Evolutionary conservation across 2,329 filamentous ascomycete genomes (phyloP), one percentile per base, ranked within the genome.

Genomic region (Aspergillus udagawae): DNA sequence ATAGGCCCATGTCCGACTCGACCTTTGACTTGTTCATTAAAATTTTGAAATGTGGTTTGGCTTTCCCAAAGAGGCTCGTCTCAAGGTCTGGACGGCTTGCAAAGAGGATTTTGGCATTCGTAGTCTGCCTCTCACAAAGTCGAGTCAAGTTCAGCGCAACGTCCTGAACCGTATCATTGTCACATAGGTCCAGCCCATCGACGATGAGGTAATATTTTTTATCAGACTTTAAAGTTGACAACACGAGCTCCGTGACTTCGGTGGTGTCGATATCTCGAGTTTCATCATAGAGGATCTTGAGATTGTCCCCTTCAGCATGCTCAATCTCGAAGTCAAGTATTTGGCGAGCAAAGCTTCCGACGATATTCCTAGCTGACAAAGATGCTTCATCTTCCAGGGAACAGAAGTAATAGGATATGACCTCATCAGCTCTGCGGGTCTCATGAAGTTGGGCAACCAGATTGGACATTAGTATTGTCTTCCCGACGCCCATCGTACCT

Each of bases 341-440:
- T 57, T 66, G 64, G 50, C 61, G 53, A 47, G 55, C 57, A 23
- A 67, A 28, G 44, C 59, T 64, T 41, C 63, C 63, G 23, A 67
- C 17, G 17, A 67, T 64, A 17, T 41, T 63, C 38, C 57, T 55
- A 1, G 61, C 58, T 21, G 61, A 56, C n/a, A 64, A 51, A 10
- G 64, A 58, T 51, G 51, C 44, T 20, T 52, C 51, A n/a, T 61
- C 51, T 17, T 61, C 60, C 27, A 51, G 32, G 10, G 56, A 47
- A 47, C 61, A 66, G 49, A 67, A 66, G 44, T 58, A 61, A 49
- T 67, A 61, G 17, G 44, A 49, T 23, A 66, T 41, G 10, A 56
- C 23, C 25, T 58, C 58, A 41, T 59, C 41, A 1, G 44, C 51
- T 17, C 55, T 52, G 25, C 55, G 57, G 23, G 35, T 17, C 4